Evolutionary conservation across 2,329 filamentous ascomycete genomes (phyloP).

Genomic region (Fusarium piperis): DNA sequence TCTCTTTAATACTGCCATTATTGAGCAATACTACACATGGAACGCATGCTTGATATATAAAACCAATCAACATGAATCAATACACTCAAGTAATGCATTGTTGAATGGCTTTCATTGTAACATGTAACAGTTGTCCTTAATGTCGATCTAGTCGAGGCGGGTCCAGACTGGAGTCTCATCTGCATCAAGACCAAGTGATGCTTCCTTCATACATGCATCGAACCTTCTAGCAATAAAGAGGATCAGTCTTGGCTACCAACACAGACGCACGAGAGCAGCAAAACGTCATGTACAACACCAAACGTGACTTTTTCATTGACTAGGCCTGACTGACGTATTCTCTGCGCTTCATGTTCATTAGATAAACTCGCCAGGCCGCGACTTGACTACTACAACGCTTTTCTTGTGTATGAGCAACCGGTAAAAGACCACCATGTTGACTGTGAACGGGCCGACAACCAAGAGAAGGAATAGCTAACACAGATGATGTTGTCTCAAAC

Average conservation of each 20-base stretch:
- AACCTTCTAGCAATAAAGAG: neutral
- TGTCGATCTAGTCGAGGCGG: neutral
- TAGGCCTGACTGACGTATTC: neutral
- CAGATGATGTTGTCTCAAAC: conserved; percentile 10
- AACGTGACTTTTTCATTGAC: neutral
- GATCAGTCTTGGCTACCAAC: neutral
- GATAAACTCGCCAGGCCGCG: neutral
- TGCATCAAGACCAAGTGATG: neutral
- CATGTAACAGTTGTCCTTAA: neutral
- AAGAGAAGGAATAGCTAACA: conserved; percentile 8
- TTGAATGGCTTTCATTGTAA: neutral
- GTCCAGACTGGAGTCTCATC: neutral
- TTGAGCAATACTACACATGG: neutral
- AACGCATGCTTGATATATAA: neutral
- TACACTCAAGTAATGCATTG: neutral
- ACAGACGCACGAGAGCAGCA: neutral
- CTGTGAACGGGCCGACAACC: neutral
- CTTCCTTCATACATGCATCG: neutral
- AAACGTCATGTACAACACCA: neutral
- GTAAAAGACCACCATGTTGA: neutral
- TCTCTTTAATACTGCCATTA: neutral
- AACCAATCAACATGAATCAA: neutral
- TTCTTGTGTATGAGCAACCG: conserved; percentile 1
- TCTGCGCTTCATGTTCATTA: neutral
- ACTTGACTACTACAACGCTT: conserved; percentile 7